Percentiles rank a stretch among this genome's conserved stretches.
phyloP scores from a whole-genome alignment of 192 early-diverging fungal genomes.

The Hyaloraphidium curvatum region DNA sequence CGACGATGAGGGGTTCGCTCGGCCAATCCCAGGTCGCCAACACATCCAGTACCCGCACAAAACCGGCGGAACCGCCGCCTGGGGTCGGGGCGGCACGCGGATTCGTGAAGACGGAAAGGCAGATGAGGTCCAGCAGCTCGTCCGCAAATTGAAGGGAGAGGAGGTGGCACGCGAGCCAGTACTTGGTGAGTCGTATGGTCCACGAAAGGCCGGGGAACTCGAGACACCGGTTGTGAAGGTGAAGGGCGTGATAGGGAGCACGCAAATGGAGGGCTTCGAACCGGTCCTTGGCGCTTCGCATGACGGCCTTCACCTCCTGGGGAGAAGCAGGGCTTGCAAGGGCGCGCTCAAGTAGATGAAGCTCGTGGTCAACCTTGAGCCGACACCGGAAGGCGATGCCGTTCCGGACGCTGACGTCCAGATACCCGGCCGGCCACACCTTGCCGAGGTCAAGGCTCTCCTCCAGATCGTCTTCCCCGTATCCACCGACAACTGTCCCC shows the following conservation, averaged over 20 bases:
- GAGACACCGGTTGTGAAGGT: constrained; percentile 56
- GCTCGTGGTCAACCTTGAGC: constrained; percentile 53
- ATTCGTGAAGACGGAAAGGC: constrained; percentile 47
- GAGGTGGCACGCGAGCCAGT: constrained; percentile 74
- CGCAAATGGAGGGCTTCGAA: constrained; percentile 25
- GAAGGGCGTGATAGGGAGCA: constrained; percentile 32
- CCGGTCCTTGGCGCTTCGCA: constrained; percentile 25
- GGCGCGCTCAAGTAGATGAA: constrained; percentile 27
- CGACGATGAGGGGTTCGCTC: constrained; percentile 55
- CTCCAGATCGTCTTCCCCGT: constrained; percentile 9
- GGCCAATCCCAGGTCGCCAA: constrained; percentile 57
- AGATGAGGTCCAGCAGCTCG: constrained; percentile 61
- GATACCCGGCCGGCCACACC: constrained; percentile 24
- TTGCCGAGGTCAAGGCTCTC: constrained; percentile 9
- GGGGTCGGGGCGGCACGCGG: constrained; percentile 30
- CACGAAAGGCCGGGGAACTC: constrained; percentile 50
- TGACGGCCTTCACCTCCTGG: constrained; percentile 19
- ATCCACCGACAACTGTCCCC: constrained; percentile 17
- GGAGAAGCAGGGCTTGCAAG: constrained; percentile 26
- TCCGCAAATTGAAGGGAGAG: constrained; percentile 39
- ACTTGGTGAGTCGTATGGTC: constrained; percentile 71
- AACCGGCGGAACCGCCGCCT: constrained; percentile 45
- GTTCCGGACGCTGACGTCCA: constrained; percentile 47
- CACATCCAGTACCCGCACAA: constrained; percentile 52
- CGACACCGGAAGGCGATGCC: constrained; percentile 70